phyloP scores from a whole-genome alignment of 2,329 filamentous ascomycete genomes.

The Taxawa tesnikishii region DNA sequence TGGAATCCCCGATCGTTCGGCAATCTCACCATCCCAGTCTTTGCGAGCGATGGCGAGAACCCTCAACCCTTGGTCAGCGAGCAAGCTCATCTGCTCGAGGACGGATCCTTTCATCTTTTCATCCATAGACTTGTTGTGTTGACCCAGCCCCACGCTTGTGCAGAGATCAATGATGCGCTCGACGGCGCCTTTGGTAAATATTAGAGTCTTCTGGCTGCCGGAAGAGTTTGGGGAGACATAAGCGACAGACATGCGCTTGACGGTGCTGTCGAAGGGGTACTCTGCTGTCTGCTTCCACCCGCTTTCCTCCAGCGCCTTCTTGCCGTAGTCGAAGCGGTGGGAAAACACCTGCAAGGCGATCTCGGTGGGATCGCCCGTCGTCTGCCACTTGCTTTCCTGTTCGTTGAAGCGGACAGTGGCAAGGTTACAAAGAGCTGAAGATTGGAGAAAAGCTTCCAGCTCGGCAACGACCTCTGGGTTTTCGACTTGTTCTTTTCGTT shows the following conservation, averaged over 20 bases:
- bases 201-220: constrained; percentile 22
- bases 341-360: constrained; percentile 67
- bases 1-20: constrained; percentile 26
- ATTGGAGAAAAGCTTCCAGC: constrained; percentile 44
- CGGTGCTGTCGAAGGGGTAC: constrained; percentile 61
- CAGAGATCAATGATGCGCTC: constrained; percentile 57
- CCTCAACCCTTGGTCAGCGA: constrained; percentile 54
- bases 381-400: constrained; percentile 48
- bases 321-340: constrained; percentile 45
- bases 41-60: constrained; percentile 53
- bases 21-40: constrained; percentile 25
- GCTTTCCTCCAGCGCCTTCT: constrained; percentile 24
- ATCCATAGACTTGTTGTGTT: constrained; percentile 31
- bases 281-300: constrained; percentile 50
- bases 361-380: constrained; percentile 57
- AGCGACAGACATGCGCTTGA: constrained; percentile 68
- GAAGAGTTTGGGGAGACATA: constrained; percentile 33
- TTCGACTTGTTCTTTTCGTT: neutral
- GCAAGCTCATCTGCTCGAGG: constrained; percentile 53
- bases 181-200: constrained; percentile 57
- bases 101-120: constrained; percentile 41
- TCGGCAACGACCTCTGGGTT: neutral
- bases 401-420: constrained; percentile 45
- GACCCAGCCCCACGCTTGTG: constrained; percentile 29
- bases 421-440: constrained; percentile 54